Percentiles rank a stretch among this genome's conserved stretches.
phyloP scores from a whole-genome alignment of 2,329 filamentous ascomycete genomes.

The Colletotrichum euphorbiae region DNA sequence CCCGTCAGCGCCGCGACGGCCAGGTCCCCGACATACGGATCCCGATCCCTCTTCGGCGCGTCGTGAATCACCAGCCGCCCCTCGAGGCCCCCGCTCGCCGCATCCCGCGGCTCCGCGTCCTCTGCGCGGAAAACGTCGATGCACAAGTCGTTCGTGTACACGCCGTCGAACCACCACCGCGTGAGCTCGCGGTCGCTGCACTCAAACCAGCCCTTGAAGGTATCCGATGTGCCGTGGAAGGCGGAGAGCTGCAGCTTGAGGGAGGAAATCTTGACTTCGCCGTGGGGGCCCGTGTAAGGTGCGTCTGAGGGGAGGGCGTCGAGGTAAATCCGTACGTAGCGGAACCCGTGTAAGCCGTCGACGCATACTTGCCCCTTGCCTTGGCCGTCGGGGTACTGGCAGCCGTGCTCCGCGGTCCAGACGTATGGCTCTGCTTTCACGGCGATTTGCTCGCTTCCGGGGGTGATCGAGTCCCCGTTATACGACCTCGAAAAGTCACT shows the following conservation, averaged over 20 bases:
- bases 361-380: conserved; percentile 56
- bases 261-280: conserved; percentile 56
- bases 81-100: conserved; percentile 55
- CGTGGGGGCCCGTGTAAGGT: conserved; percentile 56
- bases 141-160: conserved; percentile 63
- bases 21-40: conserved; percentile 65
- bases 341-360: conserved; percentile 65
- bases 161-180: conserved; percentile 65
- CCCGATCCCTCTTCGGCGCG: conserved; percentile 63
- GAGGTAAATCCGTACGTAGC: conserved; percentile 62
- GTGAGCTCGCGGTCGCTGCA: conserved; percentile 62
- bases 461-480: conserved; percentile 53
- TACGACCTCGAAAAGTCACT: conserved; percentile 63
- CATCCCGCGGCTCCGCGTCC: conserved; percentile 61
- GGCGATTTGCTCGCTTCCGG: conserved; percentile 63
- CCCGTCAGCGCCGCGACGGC: conserved; percentile 61
- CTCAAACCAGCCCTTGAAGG: conserved; percentile 64
- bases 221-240: conserved; percentile 60
- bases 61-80: conserved; percentile 62
- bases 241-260: conserved; percentile 57
- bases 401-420: conserved; percentile 60
- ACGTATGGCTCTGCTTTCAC: conserved; percentile 55
- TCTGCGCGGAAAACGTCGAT: conserved; percentile 59
- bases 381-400: conserved; percentile 46
- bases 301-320: conserved; percentile 57